Evolutionary conservation across 148 eudicot genomes (phyloP).

Genomic region (Chenopodium album): DNA sequence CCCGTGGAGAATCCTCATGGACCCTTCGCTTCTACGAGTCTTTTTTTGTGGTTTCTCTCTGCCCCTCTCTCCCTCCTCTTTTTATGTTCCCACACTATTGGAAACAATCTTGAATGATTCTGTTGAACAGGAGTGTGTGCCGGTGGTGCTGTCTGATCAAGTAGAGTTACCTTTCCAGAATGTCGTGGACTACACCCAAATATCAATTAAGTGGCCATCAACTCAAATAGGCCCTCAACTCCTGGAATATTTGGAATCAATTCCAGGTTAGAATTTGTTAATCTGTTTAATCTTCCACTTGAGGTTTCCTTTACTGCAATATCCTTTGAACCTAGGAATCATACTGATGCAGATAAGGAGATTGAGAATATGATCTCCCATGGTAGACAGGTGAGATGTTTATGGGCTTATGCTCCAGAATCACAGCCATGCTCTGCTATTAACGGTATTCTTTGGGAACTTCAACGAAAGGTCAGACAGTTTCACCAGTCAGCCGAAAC

Average conservation of each 20-base stretch:
- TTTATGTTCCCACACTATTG: background rate
- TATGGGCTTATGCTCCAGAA: slow-evolving; percentile 75
- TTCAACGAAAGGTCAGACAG: slow-evolving; percentile 75
- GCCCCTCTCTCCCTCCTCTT: slow-evolving; percentile 13
- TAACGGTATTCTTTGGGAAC: slow-evolving; percentile 81
- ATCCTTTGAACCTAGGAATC: slow-evolving; percentile 10
- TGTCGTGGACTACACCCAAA: slow-evolving; percentile 70
- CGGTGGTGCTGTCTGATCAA: slow-evolving; percentile 83
- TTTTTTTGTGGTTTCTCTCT: slow-evolving; percentile 70
- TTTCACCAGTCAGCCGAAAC: slow-evolving; percentile 92
- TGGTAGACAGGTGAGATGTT: slow-evolving; percentile 76
- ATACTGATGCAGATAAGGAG: slow-evolving; percentile 52
- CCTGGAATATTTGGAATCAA: slow-evolving; percentile 79
- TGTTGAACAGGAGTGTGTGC: slow-evolving; percentile 85
- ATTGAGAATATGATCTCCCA: slow-evolving; percentile 75
- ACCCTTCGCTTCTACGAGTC: slow-evolving; percentile 95
- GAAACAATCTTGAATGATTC: slow-evolving; percentile 7
- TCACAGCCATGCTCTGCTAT: slow-evolving; percentile 81
- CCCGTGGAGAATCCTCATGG: slow-evolving; percentile 99
- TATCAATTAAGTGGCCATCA: slow-evolving; percentile 95
- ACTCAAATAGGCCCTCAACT: slow-evolving; percentile 70
- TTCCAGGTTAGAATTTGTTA: slow-evolving; percentile 55
- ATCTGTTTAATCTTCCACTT: background rate
- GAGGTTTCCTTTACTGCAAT: background rate
- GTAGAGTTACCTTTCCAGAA: slow-evolving; percentile 92